These are phyloP conservation scores for Nakazawaea ishiwadae DNA, from an alignment of 805 yeast species.

Conservation along the genomic window DNA sequence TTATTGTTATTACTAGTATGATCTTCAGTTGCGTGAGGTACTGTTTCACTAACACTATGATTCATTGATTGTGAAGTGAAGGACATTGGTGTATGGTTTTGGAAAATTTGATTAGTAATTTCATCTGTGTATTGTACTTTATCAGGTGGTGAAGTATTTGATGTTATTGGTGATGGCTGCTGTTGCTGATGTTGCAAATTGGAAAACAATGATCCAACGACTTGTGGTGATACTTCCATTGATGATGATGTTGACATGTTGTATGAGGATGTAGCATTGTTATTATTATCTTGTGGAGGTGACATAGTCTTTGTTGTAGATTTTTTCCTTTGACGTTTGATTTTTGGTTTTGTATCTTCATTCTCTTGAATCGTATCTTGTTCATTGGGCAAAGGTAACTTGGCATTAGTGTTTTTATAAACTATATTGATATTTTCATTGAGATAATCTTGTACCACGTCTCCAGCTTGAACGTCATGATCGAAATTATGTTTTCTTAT, in stretches of 20 bases:
- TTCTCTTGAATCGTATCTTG: neutral
- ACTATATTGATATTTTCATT: constrained; percentile 50
- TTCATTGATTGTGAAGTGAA: constrained; percentile 2
- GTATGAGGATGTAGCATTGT: neutral
- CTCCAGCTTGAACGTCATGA: constrained; percentile 22
- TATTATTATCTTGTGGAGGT: too few relatives aligned
- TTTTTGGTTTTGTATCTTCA: constrained; percentile 1
- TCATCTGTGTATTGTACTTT: constrained; percentile 1
- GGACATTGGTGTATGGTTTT: constrained; percentile 5
- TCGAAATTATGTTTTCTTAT: constrained; percentile 26
- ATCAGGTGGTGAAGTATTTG: constrained; percentile 10
- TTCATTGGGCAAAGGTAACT: constrained; percentile 33
- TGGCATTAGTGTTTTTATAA: constrained; percentile 45
- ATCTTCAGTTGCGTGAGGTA: neutral
- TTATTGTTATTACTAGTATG: neutral
- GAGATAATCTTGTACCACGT: constrained; percentile 25
- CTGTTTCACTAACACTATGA: constrained; percentile 2
- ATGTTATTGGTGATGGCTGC: constrained; percentile 8
- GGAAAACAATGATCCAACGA: constrained; percentile 3
- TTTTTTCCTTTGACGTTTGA: neutral
- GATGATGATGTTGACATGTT: constrained; percentile 3
- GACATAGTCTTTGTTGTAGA: neutral
- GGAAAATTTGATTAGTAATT: neutral
- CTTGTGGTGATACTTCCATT: constrained; percentile 8
- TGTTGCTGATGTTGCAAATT: constrained; percentile 1